Conservation (phyloP, 129 eudicot genomes). For the Saposhnikovia divaricata region DNA sequence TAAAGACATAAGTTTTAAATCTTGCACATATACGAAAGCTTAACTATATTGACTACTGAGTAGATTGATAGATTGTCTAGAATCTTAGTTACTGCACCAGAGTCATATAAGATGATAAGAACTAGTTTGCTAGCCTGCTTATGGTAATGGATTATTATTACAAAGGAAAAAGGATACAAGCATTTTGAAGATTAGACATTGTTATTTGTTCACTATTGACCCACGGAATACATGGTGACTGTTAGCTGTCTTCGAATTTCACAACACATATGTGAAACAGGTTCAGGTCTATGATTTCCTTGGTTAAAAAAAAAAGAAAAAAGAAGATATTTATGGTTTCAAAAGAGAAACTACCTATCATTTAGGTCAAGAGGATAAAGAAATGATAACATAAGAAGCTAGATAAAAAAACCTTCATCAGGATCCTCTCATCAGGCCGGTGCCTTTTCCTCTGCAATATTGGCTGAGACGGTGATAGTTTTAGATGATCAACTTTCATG, state of each 20-base stretch:
- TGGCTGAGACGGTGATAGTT: constrained; percentile 33
- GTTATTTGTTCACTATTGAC: background rate
- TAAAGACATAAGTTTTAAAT: background rate
- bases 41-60: background rate
- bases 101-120: background rate
- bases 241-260: background rate
- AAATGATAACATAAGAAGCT: constrained; percentile 7
- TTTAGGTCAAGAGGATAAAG: background rate
- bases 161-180: background rate
- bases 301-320: too few species aligned
- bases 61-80: too few species aligned
- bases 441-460: constrained; percentile 48
- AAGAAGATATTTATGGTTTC: constrained; percentile 15
- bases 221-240: background rate
- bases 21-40: background rate
- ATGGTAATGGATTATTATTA: background rate
- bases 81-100: too few species aligned
- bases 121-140: background rate
- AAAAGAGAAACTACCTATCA: background rate
- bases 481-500: constrained; percentile 24
- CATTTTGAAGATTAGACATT: background rate
- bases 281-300: background rate
- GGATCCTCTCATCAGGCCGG: constrained; percentile 44
- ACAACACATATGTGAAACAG: too few species aligned
- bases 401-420: constrained; percentile 31